phyloP scores from a whole-genome alignment of 257 asterid genomes.

The Solanum dulcamara region DNA sequence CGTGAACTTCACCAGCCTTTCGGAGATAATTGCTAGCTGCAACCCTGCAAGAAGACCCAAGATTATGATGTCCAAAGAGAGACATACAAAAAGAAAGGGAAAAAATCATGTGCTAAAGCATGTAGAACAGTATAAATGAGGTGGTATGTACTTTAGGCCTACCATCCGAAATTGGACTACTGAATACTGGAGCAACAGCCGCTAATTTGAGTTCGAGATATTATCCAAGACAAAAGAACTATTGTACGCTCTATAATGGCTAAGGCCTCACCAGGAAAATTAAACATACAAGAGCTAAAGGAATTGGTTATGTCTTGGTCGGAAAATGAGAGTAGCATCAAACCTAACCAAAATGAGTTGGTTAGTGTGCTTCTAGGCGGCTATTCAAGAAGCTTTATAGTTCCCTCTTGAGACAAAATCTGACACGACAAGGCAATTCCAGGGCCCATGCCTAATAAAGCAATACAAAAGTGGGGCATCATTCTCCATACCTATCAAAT shows the following conservation, averaged over 20 bases:
- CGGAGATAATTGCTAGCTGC: slow-evolving; percentile 79
- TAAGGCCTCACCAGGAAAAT: not conserved
- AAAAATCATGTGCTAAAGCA: not conserved
- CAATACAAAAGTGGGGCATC: not conserved
- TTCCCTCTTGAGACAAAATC: not conserved
- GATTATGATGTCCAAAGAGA: not conserved
- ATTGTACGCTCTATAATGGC: not conserved
- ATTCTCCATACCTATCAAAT: slow-evolving; percentile 54
- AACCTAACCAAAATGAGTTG: not conserved
- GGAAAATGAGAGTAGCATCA: not conserved
- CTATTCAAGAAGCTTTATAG: not conserved
- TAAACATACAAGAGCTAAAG: not conserved
- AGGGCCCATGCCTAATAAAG: not conserved
- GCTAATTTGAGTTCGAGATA: not conserved
- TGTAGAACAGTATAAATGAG: not conserved
- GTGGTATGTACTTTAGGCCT: not conserved
- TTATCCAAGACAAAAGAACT: not conserved
- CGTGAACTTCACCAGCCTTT: slow-evolving; percentile 61
- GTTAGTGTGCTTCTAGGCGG: not conserved
- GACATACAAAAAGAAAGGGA: not conserved
- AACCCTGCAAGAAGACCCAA: slow-evolving; percentile 28
- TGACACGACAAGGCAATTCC: not conserved
- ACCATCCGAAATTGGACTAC: not conserved
- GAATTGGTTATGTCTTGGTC: not conserved
- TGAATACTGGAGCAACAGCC: not conserved